Conservation (phyloP, 257 asterid species). For the Rhazya stricta region DNA sequence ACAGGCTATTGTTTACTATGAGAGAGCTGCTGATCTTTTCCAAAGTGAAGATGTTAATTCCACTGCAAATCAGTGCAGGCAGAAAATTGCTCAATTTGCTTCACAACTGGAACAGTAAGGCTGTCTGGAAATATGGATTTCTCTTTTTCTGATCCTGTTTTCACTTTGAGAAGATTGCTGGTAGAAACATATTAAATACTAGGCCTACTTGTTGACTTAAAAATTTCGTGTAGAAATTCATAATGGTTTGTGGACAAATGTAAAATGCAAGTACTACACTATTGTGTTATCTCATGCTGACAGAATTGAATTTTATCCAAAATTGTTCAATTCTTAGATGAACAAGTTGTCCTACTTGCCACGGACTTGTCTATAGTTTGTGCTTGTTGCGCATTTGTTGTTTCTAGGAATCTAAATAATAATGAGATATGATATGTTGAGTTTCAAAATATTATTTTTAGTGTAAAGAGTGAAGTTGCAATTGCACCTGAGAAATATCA, state of each 20-base stretch:
- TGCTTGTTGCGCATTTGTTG: not conserved
- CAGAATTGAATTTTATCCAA: not conserved
- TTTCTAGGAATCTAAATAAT: not conserved
- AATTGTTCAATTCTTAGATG: not conserved
- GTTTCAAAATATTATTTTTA: not conserved
- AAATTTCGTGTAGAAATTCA: not conserved
- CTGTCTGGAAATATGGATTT: constrained; percentile 5
- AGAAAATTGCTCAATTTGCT: constrained; percentile 86
- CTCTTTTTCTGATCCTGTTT: not conserved
- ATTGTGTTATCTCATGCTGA: not conserved
- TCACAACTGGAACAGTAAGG: constrained; percentile 86
- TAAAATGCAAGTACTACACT: not conserved
- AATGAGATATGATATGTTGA: not conserved
- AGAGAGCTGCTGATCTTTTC: constrained; percentile 89
- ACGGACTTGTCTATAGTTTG: not conserved
- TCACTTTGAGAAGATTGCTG: not conserved
- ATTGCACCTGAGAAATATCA: not conserved
- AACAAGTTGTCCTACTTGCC: not conserved
- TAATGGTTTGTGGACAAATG: not conserved
- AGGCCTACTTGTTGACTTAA: not conserved
- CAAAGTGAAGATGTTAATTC: constrained; percentile 78
- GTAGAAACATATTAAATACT: not conserved
- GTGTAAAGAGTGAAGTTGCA: not conserved
- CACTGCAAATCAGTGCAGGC: constrained; percentile 90
- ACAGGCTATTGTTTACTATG: constrained; percentile 73